phyloP scores from a whole-genome alignment of 2,329 filamentous ascomycete genomes.

The Exophiala aquamarina region DNA sequence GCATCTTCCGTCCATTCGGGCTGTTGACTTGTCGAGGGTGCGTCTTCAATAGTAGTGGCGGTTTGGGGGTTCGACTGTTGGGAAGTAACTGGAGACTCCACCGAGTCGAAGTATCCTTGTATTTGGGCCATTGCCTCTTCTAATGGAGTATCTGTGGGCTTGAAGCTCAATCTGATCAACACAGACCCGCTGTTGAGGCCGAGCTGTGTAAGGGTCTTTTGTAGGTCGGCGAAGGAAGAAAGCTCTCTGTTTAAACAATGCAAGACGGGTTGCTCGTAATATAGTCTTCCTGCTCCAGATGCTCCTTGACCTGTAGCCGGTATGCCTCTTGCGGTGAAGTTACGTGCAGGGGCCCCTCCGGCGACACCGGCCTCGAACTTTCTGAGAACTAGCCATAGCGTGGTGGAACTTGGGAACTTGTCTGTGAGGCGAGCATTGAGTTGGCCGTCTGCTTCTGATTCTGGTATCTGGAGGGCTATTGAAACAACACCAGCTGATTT shows the following conservation, averaged over 20 bases:
- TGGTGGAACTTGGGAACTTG: constrained; percentile 84
- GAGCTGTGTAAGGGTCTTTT: constrained; percentile 83
- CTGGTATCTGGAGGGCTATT: constrained; percentile 82
- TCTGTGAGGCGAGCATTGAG: constrained; percentile 70
- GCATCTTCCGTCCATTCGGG: constrained; percentile 17
- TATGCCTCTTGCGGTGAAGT: constrained; percentile 81
- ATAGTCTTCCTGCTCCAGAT: constrained; percentile 69
- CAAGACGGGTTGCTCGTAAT: constrained; percentile 83
- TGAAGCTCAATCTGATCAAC: constrained; percentile 75
- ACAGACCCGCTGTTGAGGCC: constrained; percentile 84
- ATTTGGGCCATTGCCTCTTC: constrained; percentile 86
- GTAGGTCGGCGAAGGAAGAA: constrained; percentile 73
- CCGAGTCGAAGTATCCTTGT: constrained; percentile 53
- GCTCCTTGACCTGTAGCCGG: constrained; percentile 58
- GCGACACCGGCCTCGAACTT: constrained; percentile 80
- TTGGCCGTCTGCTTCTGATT: constrained; percentile 63
- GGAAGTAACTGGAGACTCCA: constrained; percentile 11
- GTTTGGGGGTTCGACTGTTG: constrained; percentile 1
- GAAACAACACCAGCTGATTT: constrained; percentile 82
- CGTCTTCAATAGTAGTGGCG: constrained; percentile 12
- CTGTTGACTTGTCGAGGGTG: constrained; percentile 13
- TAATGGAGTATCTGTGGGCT: constrained; percentile 71
- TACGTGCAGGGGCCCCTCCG: constrained; percentile 61
- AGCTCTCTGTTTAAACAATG: constrained; percentile 81
- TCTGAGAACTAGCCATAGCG: constrained; percentile 84